These are phyloP conservation scores for Clathrospora elynae DNA, from an alignment of 2,329 filamentous ascomycete genomes.

Conservation along the genomic window DNA sequence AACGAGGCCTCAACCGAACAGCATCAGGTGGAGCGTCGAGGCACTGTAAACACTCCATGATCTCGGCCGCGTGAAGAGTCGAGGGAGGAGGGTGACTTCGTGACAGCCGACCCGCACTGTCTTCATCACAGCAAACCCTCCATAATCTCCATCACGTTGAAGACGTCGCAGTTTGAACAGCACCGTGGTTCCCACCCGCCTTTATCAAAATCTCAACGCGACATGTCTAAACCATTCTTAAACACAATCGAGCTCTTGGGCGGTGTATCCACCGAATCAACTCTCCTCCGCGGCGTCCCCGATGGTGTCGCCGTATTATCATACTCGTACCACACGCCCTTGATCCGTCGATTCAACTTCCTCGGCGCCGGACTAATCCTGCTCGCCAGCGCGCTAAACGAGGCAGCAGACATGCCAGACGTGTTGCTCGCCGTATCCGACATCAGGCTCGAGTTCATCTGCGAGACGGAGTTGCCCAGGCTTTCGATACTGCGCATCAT, in stretches of 20 bases:
- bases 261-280: slow-evolving; percentile 27
- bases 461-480: slow-evolving; percentile 24
- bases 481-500: slow-evolving; percentile 40
- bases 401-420: slow-evolving; percentile 11
- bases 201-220: too few relatives aligned
- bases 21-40: too few relatives aligned
- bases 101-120: too few relatives aligned
- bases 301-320: slow-evolving; percentile 23
- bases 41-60: too few relatives aligned
- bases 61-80: too few relatives aligned
- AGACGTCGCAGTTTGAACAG: too few relatives aligned
- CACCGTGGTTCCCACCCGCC: too few relatives aligned
- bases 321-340: slow-evolving; percentile 48
- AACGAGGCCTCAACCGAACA: too few relatives aligned
- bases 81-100: too few relatives aligned
- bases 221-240: too few relatives aligned
- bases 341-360: slow-evolving; percentile 42
- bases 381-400: slow-evolving; percentile 23
- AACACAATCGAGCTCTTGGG: slow-evolving; percentile 27
- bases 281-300: slow-evolving; percentile 21
- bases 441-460: slow-evolving; percentile 17
- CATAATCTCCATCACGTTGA: too few relatives aligned
- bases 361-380: slow-evolving; percentile 38
- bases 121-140: too few relatives aligned
- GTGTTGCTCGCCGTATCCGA: slow-evolving; percentile 25